These are phyloP conservation scores for Oropetium thomaeum DNA, from an alignment of 176 grass and related monocot genomes.

Conservation along the genomic window DNA sequence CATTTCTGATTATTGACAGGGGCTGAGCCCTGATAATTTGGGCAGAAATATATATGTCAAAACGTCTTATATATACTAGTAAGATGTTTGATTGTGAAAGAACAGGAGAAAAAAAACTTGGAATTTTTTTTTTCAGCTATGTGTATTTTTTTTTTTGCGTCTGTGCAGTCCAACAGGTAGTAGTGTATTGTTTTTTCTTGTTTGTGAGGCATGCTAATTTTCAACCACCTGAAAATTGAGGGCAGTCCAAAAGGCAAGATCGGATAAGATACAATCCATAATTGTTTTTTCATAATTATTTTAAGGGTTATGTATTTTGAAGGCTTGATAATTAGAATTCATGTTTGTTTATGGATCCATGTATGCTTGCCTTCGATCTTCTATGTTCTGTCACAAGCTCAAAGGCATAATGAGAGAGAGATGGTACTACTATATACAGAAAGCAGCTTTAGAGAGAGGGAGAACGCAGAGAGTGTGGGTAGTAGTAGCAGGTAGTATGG, in stretches of 20 bases:
- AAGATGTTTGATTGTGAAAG: neutral
- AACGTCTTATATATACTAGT: neutral
- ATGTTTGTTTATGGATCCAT: neutral
- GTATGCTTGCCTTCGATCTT: neutral
- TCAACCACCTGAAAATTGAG: too few species aligned
- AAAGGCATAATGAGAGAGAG: neutral
- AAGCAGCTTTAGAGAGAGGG: neutral
- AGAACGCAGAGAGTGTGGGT: neutral
- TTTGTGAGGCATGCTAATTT: too few species aligned
- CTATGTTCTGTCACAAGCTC: conserved; percentile 24
- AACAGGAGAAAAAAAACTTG: neutral
- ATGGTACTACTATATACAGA: neutral
- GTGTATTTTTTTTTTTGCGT: neutral
- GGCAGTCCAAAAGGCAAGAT: too few species aligned
- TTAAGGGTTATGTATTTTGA: too few species aligned
- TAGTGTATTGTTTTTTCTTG: too few species aligned
- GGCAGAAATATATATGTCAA: too few species aligned
- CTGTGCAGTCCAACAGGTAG: too few species aligned
- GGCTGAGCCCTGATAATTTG: neutral
- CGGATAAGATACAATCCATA: too few species aligned
- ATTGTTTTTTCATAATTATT: too few species aligned
- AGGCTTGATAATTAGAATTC: too few species aligned
- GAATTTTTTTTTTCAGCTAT: neutral
- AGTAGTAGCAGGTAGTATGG: conserved; percentile 7
- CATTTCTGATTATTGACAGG: neutral